A percentile compares a stretch with the other conserved stretches of the same genome.
These are phyloP conservation scores for Metarhizium guizhouense DNA, from an alignment of 2,329 filamentous ascomycete genomes.

Conservation along the genomic window DNA sequence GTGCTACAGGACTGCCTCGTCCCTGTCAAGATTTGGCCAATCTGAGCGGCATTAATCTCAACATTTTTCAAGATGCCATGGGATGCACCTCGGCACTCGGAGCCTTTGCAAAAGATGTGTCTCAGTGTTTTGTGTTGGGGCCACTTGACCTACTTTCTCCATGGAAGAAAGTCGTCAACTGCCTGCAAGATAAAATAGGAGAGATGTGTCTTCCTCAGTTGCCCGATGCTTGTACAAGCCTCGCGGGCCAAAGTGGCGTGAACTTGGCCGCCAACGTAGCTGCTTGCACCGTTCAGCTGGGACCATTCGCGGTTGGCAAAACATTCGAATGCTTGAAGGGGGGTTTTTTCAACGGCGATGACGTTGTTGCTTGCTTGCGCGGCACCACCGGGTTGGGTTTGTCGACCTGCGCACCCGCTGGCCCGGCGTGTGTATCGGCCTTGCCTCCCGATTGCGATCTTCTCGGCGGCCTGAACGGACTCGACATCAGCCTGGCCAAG, in stretches of 20 bases:
- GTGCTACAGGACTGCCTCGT: conserved; percentile 1
- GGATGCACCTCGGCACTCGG: conserved; percentile 1
- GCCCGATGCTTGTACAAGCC: neutral
- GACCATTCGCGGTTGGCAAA: conserved; percentile 1
- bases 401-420: neutral
- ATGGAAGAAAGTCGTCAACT: neutral
- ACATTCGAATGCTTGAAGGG: neutral
- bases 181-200: neutral
- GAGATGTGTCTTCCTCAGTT: neutral
- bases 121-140: neutral
- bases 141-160: neutral
- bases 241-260: neutral
- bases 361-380: conserved; percentile 3
- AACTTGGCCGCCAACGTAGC: neutral
- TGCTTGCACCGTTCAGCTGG: neutral
- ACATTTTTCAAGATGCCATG: neutral
- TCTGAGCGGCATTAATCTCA: neutral
- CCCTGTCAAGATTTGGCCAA: neutral
- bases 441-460: neutral
- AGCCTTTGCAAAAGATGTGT: neutral
- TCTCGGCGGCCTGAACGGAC: neutral
- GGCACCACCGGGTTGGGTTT: neutral
- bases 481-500: neutral
- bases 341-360: neutral
- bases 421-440: neutral